Base-by-base conservation (phyloP, 768 basidiomycete species). In the Suillus paluster region DNA sequence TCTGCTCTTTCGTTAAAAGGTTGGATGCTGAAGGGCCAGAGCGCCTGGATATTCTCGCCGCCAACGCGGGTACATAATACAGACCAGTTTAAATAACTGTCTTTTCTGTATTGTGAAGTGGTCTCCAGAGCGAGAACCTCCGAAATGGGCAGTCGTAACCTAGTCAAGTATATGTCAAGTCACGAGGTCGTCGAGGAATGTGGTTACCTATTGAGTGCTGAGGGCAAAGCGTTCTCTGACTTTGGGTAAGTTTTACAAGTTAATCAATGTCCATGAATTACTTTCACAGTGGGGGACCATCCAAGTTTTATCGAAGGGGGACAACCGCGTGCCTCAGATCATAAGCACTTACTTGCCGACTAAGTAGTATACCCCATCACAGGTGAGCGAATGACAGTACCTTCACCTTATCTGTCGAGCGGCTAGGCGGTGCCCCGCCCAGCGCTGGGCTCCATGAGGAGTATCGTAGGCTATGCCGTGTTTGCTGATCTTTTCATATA, bases 71-170 rank as follows among this genome's bases (percentile, higher is more conserved):
- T 9, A 57, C 70, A n/a, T n/a, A n/a, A 9, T 58, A 65, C 1
- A 17, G 21, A 1, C 2, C 1, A 0, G 42, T 57, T 1, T 77
- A 78, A 42, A n/a, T n/a, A n/a, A n/a, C n/a, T n/a, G n/a, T n/a
- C n/a, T n/a, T n/a, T n/a, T n/a, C n/a, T n/a, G n/a, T n/a, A n/a
- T n/a, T 9, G 45, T 70, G 7, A 64, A 61, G 21, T 42, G 5
- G 6, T 12, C 71, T 33, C 27, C 6, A 17, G 49, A 2, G 71
- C 69, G 1, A 69, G 76, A 12, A 68, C 78, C 5, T 48, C 71
- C 0, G 76, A 79, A 59, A 68, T 66, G 59, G 79, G 79, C 15
- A 71, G 75, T 56, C 71, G 76, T n/a, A 68, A 72, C 1, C 65
- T 80, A 2, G 64, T 79, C 11, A 70, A 67, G 41, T 80, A 78